A percentile compares a stretch with the other conserved stretches of the same genome.
phyloP scores from a whole-genome alignment of 176 grass and related monocot species.

The Pontederia paniculata region DNA sequence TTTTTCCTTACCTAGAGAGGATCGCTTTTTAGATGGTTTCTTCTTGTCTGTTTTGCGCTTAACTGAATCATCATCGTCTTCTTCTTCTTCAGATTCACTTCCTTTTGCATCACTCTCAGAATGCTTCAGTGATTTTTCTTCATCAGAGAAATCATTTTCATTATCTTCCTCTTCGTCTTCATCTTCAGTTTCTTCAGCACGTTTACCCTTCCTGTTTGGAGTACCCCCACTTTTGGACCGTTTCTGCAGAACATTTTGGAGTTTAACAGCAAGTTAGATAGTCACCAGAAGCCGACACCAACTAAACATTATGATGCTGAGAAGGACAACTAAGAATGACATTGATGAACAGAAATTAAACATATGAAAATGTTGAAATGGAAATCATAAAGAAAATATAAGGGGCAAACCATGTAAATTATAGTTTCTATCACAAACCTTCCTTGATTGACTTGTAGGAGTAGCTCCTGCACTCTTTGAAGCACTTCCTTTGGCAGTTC shows the following conservation, averaged over 20 bases:
- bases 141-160: conserved; percentile 20
- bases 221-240: conserved; percentile 16
- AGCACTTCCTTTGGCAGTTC: conserved; percentile 35
- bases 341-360: no score
- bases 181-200: conserved; percentile 30
- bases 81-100: conserved; percentile 39
- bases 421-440: conserved; percentile 35
- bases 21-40: conserved; percentile 42
- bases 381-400: not conserved
- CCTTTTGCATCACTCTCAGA: conserved; percentile 40
- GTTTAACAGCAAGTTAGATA: no score
- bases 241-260: conserved; percentile 29
- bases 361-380: not conserved
- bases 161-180: conserved; percentile 42
- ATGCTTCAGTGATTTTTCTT: conserved; percentile 26
- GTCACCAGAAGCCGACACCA: no score
- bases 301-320: no score
- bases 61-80: conserved; percentile 43
- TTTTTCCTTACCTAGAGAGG: conserved; percentile 37
- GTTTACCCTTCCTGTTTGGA: conserved; percentile 23
- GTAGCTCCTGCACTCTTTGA: conserved; percentile 37
- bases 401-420: not conserved
- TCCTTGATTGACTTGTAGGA: conserved; percentile 35
- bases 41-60: conserved; percentile 30
- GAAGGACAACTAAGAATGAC: not conserved